Percentiles rank a stretch among this genome's conserved stretches.
Conservation (phyloP, 768 basidiomycete genomes). For the Leccinum disarticulatum region DNA sequence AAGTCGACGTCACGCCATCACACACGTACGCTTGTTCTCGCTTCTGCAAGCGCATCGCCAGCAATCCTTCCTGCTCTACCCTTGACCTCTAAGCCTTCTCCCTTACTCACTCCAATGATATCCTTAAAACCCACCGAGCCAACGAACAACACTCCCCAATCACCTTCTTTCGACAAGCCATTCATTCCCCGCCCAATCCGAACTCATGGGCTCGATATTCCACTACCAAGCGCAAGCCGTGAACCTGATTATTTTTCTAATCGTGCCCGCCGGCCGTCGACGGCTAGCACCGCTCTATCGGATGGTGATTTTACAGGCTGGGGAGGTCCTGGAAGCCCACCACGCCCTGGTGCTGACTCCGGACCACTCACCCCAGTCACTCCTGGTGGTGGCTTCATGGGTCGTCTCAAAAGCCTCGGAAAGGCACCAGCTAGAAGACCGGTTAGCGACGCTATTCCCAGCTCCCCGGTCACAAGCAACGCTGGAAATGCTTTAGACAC, state of each 20-base stretch:
- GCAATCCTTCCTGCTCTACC: conserved; percentile 55
- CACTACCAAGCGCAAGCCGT: conserved; percentile 27
- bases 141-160: conserved; percentile 43
- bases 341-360: conserved; percentile 26
- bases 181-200: conserved; percentile 37
- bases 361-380: conserved; percentile 48
- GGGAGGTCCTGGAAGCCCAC: conserved; percentile 39
- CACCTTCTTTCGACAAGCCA: conserved; percentile 36
- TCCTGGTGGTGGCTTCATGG: conserved; percentile 66
- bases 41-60: conserved; percentile 64
- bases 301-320: conserved; percentile 54
- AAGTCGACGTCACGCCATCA: conserved; percentile 25
- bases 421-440: conserved; percentile 47
- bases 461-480: conserved; percentile 24
- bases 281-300: conserved; percentile 38
- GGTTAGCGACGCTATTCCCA: conserved; percentile 21
- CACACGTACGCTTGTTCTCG: conserved; percentile 48
- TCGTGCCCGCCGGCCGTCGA: conserved; percentile 46
- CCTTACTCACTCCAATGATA: conserved; percentile 61
- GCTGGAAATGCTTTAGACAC: conserved; percentile 16
- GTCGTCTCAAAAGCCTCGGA: conserved; percentile 73
- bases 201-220: conserved; percentile 45
- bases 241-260: conserved; percentile 55
- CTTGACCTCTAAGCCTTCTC: conserved; percentile 46
- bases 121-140: conserved; percentile 39